phyloP scores from a whole-genome alignment of 2,329 filamentous ascomycete genomes.

The Fusarium cicatricum region DNA sequence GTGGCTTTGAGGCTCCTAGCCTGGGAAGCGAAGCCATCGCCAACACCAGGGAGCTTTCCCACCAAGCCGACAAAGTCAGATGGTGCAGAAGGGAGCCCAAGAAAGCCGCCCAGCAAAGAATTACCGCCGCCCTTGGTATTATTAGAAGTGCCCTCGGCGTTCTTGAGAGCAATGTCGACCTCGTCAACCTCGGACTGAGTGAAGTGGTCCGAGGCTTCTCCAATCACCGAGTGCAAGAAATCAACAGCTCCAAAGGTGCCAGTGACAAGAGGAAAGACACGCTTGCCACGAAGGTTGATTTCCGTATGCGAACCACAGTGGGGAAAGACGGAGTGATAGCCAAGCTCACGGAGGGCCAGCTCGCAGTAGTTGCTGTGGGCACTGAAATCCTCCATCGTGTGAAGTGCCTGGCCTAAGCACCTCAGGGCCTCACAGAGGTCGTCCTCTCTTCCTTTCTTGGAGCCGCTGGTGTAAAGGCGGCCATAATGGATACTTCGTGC shows the following conservation, averaged over 20 bases:
- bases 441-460: conserved; percentile 71
- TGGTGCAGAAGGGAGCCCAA: conserved; percentile 49
- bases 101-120: conserved; percentile 52
- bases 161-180: conserved; percentile 76
- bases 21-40: conserved; percentile 71
- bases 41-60: conserved; percentile 76
- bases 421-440: conserved; percentile 83
- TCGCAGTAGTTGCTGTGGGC: conserved; percentile 88
- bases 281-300: conserved; percentile 69
- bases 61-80: conserved; percentile 76
- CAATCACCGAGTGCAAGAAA: conserved; percentile 80
- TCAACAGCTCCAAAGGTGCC: conserved; percentile 81
- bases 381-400: conserved; percentile 81
- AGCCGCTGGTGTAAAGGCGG: conserved; percentile 74
- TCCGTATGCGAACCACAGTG: conserved; percentile 75
- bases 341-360: conserved; percentile 77
- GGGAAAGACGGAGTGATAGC: conserved; percentile 81
- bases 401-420: conserved; percentile 78
- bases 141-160: conserved; percentile 63
- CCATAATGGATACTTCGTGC: conserved; percentile 80
- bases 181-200: conserved; percentile 86
- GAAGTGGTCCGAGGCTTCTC: conserved; percentile 84
- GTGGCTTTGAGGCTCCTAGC: conserved; percentile 68
- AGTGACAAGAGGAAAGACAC: conserved; percentile 78
- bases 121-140: conserved; percentile 45